Percentiles rank a stretch among this genome's conserved stretches.
Evolutionary conservation across 441 rosid genomes (phyloP).

Genomic region (Metrosideros polymorpha): DNA sequence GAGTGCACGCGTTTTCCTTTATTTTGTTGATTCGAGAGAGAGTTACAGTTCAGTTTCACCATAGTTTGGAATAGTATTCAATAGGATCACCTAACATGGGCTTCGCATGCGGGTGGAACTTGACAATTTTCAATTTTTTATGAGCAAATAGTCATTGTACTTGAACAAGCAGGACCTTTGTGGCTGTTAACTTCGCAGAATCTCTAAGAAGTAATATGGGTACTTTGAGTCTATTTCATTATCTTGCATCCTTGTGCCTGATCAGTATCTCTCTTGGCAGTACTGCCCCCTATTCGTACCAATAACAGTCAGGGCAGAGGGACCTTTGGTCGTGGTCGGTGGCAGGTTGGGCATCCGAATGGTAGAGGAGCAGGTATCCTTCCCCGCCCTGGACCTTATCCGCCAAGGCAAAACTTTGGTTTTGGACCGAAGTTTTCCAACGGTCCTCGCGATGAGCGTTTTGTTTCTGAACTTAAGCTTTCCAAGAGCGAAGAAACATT

Average conservation of each 20-base stretch:
- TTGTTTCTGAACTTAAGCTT: constrained; percentile 86
- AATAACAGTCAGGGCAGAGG: constrained; percentile 56
- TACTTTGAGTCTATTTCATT: background rate
- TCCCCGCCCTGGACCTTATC: constrained; percentile 81
- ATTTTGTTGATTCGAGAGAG: background rate
- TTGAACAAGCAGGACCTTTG: background rate
- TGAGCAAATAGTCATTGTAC: background rate
- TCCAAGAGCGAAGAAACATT: constrained; percentile 79
- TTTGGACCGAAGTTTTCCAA: constrained; percentile 52
- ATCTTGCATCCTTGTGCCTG: background rate
- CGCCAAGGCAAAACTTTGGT: constrained; percentile 68
- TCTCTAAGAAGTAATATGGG: background rate
- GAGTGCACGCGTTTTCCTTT: background rate
- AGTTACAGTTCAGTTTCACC: background rate
- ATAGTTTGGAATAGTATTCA: background rate
- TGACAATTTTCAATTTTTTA: background rate
- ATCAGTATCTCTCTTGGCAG: constrained; percentile 24
- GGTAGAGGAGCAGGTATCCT: constrained; percentile 90
- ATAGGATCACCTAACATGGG: background rate
- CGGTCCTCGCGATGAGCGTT: constrained; percentile 79
- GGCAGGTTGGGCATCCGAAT: constrained; percentile 34
- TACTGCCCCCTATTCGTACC: constrained; percentile 51
- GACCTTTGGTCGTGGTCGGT: constrained; percentile 67
- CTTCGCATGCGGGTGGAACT: background rate
- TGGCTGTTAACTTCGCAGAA: background rate